phyloP scores from a whole-genome alignment of 2,329 filamentous ascomycete genomes.

The Neopestalotiopsis clavispora region DNA sequence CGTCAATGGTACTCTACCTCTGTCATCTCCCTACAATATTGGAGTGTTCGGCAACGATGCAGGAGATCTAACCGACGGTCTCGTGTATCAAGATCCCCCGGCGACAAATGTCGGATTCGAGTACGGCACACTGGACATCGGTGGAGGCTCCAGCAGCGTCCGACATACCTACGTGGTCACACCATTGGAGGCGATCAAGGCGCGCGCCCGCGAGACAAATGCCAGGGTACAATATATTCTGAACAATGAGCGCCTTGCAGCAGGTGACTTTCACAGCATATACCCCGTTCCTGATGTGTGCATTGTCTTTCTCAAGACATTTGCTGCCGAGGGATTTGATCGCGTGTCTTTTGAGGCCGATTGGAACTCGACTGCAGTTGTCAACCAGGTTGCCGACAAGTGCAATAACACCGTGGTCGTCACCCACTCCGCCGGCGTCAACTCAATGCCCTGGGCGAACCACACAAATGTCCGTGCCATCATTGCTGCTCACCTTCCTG shows the following conservation, averaged over 20 bases:
- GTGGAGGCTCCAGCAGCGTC: slow-evolving; percentile 59
- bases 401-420: slow-evolving; percentile 41
- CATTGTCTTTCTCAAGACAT: slow-evolving; percentile 56
- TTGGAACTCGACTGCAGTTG: slow-evolving; percentile 51
- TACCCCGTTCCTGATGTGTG: slow-evolving; percentile 56
- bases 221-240: not conserved
- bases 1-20: slow-evolving; percentile 49
- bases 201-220: slow-evolving; percentile 43
- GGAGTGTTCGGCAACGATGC: slow-evolving; percentile 55
- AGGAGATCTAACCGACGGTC: slow-evolving; percentile 58
- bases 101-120: slow-evolving; percentile 29
- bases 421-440: slow-evolving; percentile 64
- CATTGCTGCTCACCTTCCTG: slow-evolving; percentile 63
- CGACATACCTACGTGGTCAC: slow-evolving; percentile 58
- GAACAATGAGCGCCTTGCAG: not conserved
- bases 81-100: not conserved
- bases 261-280: not conserved
- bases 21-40: slow-evolving; percentile 44
- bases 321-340: slow-evolving; percentile 67
- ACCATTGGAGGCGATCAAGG: slow-evolving; percentile 57
- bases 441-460: slow-evolving; percentile 60
- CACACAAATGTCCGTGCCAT: slow-evolving; percentile 62
- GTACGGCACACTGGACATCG: slow-evolving; percentile 57
- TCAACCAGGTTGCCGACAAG: slow-evolving; percentile 48
- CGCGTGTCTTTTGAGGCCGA: slow-evolving; percentile 61